Conservation (phyloP, 768 basidiomycete species). For the Leucogyrophana mollusca region DNA sequence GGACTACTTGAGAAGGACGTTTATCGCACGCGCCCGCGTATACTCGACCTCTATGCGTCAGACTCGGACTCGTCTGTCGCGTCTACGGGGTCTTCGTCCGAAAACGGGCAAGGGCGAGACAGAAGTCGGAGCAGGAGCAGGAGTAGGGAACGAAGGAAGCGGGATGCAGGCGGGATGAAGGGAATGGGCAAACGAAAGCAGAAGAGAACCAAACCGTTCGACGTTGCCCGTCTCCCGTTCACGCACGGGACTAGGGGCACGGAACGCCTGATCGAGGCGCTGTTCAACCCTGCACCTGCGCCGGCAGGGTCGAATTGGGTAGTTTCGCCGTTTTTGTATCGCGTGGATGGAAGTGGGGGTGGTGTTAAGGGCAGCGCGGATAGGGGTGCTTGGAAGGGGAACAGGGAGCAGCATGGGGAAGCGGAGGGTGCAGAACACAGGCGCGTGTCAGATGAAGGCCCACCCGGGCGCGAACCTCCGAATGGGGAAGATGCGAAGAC, state of each 20-base stretch:
- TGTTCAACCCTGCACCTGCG: conserved; percentile 70
- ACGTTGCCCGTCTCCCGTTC: conserved; percentile 41
- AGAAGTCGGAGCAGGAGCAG: neutral
- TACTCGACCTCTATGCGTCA: conserved; percentile 45
- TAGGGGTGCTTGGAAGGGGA: neutral
- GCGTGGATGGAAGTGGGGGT: conserved; percentile 21
- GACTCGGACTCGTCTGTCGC: conserved; percentile 28
- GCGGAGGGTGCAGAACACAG: neutral
- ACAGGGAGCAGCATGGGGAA: neutral
- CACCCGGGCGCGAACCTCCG: neutral
- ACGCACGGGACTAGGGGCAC: conserved; percentile 64
- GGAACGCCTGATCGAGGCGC: conserved; percentile 71
- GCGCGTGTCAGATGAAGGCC: neutral
- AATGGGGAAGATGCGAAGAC: neutral
- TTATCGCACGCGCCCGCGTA: conserved; percentile 49
- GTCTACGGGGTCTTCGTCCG: conserved; percentile 19
- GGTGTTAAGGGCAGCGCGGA: conserved; percentile 15
- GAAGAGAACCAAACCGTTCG: conserved; percentile 25
- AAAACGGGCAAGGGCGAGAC: conserved; percentile 3
- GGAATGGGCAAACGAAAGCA: conserved; percentile 2
- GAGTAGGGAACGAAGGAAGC: neutral
- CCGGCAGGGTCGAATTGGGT: conserved; percentile 9
- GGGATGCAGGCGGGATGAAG: neutral
- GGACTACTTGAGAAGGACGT: conserved; percentile 53
- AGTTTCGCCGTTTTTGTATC: conserved; percentile 37